Evolutionary conservation across 495 filamentous ascomycete genomes (phyloP), one percentile per base, ranked within the genome.

Genomic region (Parathielavia hyrcaniae): DNA sequence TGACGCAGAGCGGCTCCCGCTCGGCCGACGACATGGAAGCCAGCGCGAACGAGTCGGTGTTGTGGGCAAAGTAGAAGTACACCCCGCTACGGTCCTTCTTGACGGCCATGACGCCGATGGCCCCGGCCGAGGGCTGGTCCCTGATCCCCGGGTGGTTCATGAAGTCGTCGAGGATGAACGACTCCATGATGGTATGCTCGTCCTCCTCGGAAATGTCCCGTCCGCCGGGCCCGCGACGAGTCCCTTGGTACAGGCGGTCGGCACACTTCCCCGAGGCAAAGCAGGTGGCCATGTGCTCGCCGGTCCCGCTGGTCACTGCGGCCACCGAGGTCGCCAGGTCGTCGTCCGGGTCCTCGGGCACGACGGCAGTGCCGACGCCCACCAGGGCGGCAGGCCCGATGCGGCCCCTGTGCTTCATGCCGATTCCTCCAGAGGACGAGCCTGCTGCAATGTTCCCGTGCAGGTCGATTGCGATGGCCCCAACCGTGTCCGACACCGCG

Each of bases 361-460:
- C 79, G 12, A 97, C 86, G 52, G 86, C 83, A 16, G 91, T 91
- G 43, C 93, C 93, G 51, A 98, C 81, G 12, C 92, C 92, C 20
- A 97, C 87, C 13, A 98, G 77, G 8, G 93, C 93, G 22, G 93
- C 93, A 36, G 93, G 93, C 4, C 93, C 93, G 64, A 95, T 79
- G 44, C 93, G 84, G 23, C 93, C 93, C 47, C 82, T 80, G 71
- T 93, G 90, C 64, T 98, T 98, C 91, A 98, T 96, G 16, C 95
- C 95, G 61, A 97, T 97, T 8, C 93, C 93, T n/a, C 93, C 93
- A 47, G 93, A 98, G 8, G 93, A 97, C 4, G 95, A 95, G n/a
- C 88, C 93, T 10, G 92, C 93, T 6, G 93, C 95, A 67, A 98
- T 96, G 48, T 87, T 86, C 19, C 93, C 93, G 40, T 77, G 82